Percentiles rank a stretch among this genome's conserved stretches.
Conservation (phyloP, 1,284 basidiomycete species). For the Ustilago curta region DNA sequence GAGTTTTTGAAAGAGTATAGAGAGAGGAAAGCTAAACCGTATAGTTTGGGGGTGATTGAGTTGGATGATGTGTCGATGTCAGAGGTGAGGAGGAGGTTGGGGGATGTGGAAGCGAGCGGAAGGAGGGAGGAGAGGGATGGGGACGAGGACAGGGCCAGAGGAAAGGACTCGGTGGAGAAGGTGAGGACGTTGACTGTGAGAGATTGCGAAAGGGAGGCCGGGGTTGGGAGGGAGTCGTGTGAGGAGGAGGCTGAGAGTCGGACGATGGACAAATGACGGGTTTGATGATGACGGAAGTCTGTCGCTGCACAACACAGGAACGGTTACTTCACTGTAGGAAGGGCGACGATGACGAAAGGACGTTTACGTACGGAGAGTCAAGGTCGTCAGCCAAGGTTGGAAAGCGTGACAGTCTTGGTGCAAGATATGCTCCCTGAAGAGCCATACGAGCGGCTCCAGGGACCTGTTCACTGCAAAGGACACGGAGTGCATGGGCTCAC, state of each 20-base stretch:
- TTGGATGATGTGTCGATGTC: background rate
- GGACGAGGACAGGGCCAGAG: background rate
- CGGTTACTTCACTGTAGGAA: no score
- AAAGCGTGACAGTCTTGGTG: no score
- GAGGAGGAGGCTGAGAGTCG: background rate
- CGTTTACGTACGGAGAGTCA: no score
- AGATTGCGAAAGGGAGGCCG: background rate
- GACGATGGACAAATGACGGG: background rate
- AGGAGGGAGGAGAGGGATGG: background rate
- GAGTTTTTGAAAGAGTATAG: conserved; percentile 10
- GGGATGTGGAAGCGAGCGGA: background rate
- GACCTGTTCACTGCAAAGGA: no score
- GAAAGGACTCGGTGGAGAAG: background rate
- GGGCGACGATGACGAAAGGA: no score
- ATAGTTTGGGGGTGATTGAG: conserved; percentile 7
- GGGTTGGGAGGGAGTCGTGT: background rate
- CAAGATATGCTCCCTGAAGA: no score
- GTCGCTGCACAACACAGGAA: no score
- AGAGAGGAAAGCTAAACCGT: conserved; percentile 18
- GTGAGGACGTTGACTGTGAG: background rate
- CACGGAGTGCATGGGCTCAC: no score
- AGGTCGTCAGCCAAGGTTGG: no score
- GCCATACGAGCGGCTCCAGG: no score
- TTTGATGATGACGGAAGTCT: no score
- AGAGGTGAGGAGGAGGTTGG: background rate